phyloP scores from a whole-genome alignment of 345 rosid species.

The Citrus cavaleriei region DNA sequence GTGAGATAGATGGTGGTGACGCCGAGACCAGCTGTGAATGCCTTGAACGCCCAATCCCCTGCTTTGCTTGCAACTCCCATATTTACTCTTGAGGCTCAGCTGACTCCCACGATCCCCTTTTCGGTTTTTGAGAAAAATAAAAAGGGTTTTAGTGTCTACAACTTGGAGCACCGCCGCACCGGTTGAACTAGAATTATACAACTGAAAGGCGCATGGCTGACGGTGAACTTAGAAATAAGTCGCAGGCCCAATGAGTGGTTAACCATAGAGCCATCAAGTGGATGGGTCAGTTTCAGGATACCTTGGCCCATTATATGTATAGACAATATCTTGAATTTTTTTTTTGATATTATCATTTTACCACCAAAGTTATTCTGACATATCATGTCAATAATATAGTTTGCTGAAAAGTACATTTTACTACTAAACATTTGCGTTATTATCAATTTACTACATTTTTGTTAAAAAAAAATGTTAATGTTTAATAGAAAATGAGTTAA shows the following conservation, averaged over 20 bases:
- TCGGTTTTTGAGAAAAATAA: neutral
- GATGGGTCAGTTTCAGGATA: neutral
- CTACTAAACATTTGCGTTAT: rapidly evolving
- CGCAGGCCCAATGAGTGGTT: rapidly evolving
- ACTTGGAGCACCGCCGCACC: neutral
- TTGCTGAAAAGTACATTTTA: no score
- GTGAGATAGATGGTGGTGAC: constrained; percentile 70
- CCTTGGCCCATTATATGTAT: no score
- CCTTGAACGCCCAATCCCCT: constrained; percentile 72
- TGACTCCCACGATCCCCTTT: neutral
- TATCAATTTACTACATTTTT: no score
- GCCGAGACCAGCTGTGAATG: constrained; percentile 73
- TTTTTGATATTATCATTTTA: no score
- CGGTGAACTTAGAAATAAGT: neutral
- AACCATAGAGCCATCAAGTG: neutral
- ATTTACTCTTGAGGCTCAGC: constrained; percentile 5
- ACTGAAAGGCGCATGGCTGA: no score
- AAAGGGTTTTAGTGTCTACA: neutral
- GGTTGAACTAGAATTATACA: no score
- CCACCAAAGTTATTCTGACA: no score
- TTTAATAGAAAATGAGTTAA: no score
- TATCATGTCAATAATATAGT: rapidly evolving
- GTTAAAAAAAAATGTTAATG: no score
- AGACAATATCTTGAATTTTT: no score
- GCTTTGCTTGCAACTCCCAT: constrained; percentile 58